phyloP scores from a whole-genome alignment of 2,329 filamentous ascomycete species.

The Trichoderma semiorbis region DNA sequence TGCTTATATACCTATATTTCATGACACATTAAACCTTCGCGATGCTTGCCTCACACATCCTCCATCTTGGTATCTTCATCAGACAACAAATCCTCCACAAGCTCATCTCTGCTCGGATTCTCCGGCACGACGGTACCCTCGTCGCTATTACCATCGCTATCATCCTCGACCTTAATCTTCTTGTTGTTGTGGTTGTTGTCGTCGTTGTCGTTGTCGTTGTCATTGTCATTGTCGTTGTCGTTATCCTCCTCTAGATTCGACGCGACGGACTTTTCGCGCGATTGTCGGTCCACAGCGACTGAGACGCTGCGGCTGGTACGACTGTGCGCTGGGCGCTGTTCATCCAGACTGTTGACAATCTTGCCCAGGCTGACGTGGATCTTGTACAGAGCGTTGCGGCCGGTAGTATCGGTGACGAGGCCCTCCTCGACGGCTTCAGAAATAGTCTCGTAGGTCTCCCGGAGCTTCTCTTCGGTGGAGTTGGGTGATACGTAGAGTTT shows the following conservation, averaged over 20 bases:
- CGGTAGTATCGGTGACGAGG: slow-evolving; percentile 57
- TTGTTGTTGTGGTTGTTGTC: background rate
- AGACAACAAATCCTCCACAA: slow-evolving; percentile 40
- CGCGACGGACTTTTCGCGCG: slow-evolving; percentile 38
- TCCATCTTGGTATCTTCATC: slow-evolving; percentile 39
- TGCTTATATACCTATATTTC: background rate
- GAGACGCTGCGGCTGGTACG: slow-evolving; percentile 46
- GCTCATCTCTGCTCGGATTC: slow-evolving; percentile 30
- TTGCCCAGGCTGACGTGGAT: slow-evolving; percentile 65
- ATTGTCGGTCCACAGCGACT: slow-evolving; percentile 29
- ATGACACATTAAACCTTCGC: slow-evolving; percentile 11
- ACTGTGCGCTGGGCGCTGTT: slow-evolving; percentile 36
- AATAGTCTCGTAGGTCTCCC: slow-evolving; percentile 56
- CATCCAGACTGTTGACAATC: slow-evolving; percentile 60
- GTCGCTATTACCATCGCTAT: slow-evolving; percentile 20
- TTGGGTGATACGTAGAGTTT: slow-evolving; percentile 77
- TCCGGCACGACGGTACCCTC: slow-evolving; percentile 10
- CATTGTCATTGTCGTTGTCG: background rate
- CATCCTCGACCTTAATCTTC: slow-evolving; percentile 48
- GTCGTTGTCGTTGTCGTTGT: background rate
- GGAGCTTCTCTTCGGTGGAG: slow-evolving; percentile 56
- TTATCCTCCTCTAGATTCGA: slow-evolving; percentile 41
- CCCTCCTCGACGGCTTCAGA: slow-evolving; percentile 61
- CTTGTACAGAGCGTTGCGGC: slow-evolving; percentile 64
- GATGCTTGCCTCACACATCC: slow-evolving; percentile 22